phyloP scores from a whole-genome alignment of 2,329 filamentous ascomycete genomes.

The Daldinia sp. region DNA sequence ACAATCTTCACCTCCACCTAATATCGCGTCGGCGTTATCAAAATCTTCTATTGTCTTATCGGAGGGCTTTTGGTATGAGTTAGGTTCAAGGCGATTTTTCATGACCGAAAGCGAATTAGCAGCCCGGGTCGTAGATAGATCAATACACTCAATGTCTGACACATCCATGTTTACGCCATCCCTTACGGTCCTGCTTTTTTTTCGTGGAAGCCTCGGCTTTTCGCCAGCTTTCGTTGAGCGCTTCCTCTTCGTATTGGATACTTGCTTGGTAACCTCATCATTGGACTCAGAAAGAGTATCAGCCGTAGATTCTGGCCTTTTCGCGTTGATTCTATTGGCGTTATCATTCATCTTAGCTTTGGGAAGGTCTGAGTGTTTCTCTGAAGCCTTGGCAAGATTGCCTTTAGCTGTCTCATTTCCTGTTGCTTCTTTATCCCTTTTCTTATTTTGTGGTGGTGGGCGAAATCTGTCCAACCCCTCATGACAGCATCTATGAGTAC shows the following conservation, averaged over 20 bases:
- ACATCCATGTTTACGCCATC: constrained; percentile 1
- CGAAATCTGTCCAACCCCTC: constrained; percentile 72
- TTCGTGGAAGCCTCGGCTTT: background rate
- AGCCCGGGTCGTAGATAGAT: constrained; percentile 33
- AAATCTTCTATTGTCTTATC: background rate
- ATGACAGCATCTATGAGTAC: constrained; percentile 77
- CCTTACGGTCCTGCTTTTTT: constrained; percentile 5
- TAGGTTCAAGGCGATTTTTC: background rate
- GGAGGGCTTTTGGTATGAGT: background rate
- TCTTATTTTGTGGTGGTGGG: constrained; percentile 51
- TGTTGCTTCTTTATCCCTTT: constrained; percentile 38
- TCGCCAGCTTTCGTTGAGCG: background rate
- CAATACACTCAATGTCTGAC: constrained; percentile 42
- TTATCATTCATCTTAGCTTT: background rate
- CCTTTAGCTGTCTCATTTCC: constrained; percentile 28
- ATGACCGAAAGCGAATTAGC: constrained; percentile 10
- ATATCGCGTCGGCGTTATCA: background rate
- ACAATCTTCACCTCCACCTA: background rate
- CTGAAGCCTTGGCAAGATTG: background rate
- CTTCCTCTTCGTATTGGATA: constrained; percentile 23
- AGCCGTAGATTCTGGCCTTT: background rate
- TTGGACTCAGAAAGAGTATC: background rate
- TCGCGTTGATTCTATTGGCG: background rate
- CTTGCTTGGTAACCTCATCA: background rate
- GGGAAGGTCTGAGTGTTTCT: background rate